Conservation (phyloP, 768 basidiomycete genomes). For the Mycena latifolia region DNA sequence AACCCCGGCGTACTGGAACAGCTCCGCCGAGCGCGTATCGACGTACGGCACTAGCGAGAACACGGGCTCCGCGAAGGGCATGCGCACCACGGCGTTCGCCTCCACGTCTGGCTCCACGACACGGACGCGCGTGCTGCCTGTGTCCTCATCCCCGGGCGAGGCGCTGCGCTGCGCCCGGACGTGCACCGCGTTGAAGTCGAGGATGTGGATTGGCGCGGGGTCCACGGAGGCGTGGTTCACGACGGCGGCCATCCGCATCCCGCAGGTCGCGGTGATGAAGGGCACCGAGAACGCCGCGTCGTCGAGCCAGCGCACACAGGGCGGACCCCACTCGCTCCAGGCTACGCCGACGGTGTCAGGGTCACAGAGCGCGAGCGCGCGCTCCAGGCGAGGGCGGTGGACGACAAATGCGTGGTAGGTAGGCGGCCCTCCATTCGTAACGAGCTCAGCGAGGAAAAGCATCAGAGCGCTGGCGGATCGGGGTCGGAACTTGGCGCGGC, state of each 20-base stretch:
- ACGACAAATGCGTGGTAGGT: conserved; percentile 25
- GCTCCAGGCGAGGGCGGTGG: conserved; percentile 1
- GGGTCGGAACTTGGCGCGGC: neutral
- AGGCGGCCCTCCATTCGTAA: no score
- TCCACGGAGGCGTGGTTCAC: neutral
- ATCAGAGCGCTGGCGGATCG: neutral
- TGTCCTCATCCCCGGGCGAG: neutral
- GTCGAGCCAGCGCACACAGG: conserved; percentile 25
- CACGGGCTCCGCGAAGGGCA: neutral
- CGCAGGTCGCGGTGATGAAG: conserved; percentile 28
- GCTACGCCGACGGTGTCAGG: neutral
- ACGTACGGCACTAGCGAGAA: conserved; percentile 5
- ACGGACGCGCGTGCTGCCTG: neutral
- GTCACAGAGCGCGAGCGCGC: neutral
- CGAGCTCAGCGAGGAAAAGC: neutral
- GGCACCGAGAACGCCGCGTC: conserved; percentile 1
- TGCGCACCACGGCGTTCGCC: no score
- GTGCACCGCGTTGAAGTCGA: conserved; percentile 14
- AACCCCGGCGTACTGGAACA: conserved; percentile 9
- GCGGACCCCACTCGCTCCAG: conserved; percentile 27
- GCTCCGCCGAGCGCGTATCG: conserved; percentile 13
- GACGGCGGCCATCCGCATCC: conserved; percentile 25
- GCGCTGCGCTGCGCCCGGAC: neutral
- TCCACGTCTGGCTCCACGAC: neutral
- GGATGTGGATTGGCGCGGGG: conserved; percentile 20